Evolutionary conservation across 129 eudicot genomes (phyloP), one percentile per base, ranked within the genome.

Genomic region (Flaveria trinervia): DNA sequence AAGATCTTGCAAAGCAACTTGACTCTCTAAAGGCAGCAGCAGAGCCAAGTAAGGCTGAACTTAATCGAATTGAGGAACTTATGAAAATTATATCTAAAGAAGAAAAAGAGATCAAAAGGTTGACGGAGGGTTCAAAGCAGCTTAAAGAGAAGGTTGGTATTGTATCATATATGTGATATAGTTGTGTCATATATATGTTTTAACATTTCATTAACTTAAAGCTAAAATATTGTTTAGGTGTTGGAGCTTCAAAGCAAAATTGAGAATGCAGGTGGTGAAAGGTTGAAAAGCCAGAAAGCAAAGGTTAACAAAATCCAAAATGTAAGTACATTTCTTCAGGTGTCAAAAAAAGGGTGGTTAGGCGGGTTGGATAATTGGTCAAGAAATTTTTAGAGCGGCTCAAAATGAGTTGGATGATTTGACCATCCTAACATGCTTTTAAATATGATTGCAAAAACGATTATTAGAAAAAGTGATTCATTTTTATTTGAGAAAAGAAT

Each of bases 251-350:
- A 95, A 81, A 76, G 60, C 61, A 95, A 91, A 78, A 92, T 95
- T 55, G 99, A 95, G 79, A 95, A 95, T 78, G 99, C 96, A 46
- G 99, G 97, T 0, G 99, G 97, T 51, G 99, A 95, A 73, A 86
- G 65, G 75, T 73, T 95, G 83, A 89, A 85, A 86, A 84, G 52
- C 64, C 99, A 95, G 72, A 91, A 88, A 83, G 67, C 85, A 15
- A 91, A 84, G 72, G 97, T 89, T 57, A 84, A 74, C 79, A 86
- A 89, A 82, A 88, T 95, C 70, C 97, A 95, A 75, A 83, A 88
- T 46, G 98, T 94, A 85, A 91, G 98, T 86, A 51, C 52, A 36
- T 22, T 18, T 22, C 25, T 56, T 49, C 49, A 51, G 28, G 28
- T 64, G 18, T 4, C 22, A 28, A 64, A 50, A 69, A 36, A 0